Evolutionary conservation across 2,329 filamentous ascomycete species (phyloP).

Genomic region (Sporothrix sp.): DNA sequence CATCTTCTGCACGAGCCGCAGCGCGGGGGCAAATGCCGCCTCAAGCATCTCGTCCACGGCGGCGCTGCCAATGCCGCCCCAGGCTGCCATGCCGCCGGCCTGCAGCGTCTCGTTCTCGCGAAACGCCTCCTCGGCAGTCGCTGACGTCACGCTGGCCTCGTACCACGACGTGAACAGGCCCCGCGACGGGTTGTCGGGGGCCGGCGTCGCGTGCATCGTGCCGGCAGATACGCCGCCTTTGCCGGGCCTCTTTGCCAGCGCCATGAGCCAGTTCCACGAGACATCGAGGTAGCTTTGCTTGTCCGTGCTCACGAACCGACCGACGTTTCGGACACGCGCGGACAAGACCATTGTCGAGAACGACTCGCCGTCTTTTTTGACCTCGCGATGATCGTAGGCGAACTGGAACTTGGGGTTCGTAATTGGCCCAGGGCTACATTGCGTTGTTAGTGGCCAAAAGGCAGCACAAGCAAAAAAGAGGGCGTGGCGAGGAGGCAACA

Average conservation of each 20-base stretch:
- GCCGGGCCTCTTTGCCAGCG: conserved; percentile 11
- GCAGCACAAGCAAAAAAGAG: background rate
- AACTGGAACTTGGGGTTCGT: conserved; percentile 12
- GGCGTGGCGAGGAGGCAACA: background rate
- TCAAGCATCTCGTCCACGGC: conserved; percentile 17
- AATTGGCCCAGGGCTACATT: conserved; percentile 4
- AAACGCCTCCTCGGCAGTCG: conserved; percentile 20
- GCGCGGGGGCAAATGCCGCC: conserved; percentile 20
- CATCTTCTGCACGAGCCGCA: conserved; percentile 23
- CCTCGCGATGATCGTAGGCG: conserved; percentile 10
- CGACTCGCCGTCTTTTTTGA: background rate
- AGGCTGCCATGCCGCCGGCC: conserved; percentile 20
- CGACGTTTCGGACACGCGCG: conserved; percentile 16
- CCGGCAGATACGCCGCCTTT: background rate
- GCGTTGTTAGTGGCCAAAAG: background rate
- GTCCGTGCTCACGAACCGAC: conserved; percentile 13
- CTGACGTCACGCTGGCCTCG: conserved; percentile 23
- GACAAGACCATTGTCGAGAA: conserved; percentile 12
- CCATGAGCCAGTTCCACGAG: conserved; percentile 19
- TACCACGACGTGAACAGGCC: conserved; percentile 23
- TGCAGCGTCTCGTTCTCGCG: conserved; percentile 20
- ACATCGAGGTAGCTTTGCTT: conserved; percentile 19
- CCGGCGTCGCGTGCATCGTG: conserved; percentile 4
- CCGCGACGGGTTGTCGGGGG: conserved; percentile 10
- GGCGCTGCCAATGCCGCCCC: conserved; percentile 17